Conservation (phyloP, 441 rosid species). For the Corymbia citriodora region DNA sequence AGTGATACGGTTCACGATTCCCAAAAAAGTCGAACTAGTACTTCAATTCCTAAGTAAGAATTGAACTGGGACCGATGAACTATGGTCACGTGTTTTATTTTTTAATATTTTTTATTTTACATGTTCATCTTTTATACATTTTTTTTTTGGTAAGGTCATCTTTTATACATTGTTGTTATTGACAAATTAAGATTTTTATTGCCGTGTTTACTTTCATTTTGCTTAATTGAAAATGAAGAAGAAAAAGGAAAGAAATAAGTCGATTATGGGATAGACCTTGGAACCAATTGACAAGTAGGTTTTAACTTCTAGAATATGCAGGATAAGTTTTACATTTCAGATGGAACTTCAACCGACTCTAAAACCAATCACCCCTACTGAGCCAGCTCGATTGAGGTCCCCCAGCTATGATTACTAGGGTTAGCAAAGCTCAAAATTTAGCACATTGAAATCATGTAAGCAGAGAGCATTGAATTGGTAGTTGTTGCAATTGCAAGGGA, state of each 20-base stretch:
- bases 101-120: too few relatives aligned
- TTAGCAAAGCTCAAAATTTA: neutral
- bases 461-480: neutral
- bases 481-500: neutral
- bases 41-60: too few relatives aligned
- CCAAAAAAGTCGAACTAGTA: neutral
- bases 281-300: neutral
- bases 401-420: neutral
- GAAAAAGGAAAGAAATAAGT: too few relatives aligned
- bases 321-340: too few relatives aligned
- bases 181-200: neutral
- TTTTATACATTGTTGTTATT: too few relatives aligned
- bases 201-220: neutral
- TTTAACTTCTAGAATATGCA: too few relatives aligned
- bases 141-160: neutral
- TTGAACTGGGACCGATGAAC: neutral
- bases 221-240: neutral
- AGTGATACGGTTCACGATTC: too few relatives aligned
- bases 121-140: neutral
- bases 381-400: neutral
- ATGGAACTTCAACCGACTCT: too few relatives aligned
- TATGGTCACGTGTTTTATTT: neutral
- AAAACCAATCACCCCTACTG: neutral
- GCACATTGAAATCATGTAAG: neutral
- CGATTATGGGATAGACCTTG: accelerated